Percentiles rank a stretch among this genome's conserved stretches.
Conservation (phyloP, 2,329 filamentous ascomycete species). For the Penicillium rolfsii region DNA sequence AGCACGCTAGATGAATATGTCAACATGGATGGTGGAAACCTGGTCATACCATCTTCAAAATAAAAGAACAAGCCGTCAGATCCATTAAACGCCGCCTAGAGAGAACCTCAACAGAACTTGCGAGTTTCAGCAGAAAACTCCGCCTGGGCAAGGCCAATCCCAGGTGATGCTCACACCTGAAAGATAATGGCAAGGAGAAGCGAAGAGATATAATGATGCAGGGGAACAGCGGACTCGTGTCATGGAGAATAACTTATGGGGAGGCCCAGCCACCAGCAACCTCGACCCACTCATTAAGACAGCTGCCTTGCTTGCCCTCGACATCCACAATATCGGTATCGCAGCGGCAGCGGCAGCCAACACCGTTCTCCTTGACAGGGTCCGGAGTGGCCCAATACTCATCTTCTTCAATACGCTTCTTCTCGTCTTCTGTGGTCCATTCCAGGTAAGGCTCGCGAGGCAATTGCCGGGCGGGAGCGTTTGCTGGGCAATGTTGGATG, state of each 20-base stretch:
- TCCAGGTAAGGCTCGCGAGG: conserved; percentile 80
- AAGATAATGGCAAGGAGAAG: conserved; percentile 36
- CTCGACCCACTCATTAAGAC: conserved; percentile 94
- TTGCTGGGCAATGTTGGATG: conserved; percentile 97
- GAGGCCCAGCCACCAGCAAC: conserved; percentile 91
- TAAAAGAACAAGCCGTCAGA: conserved; percentile 40
- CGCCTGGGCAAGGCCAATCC: conserved; percentile 29
- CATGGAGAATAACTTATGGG: conserved; percentile 44
- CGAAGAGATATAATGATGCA: conserved; percentile 35
- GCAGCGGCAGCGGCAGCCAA: conserved; percentile 93
- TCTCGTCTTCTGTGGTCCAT: conserved; percentile 76
- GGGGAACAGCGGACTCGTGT: conserved; percentile 24
- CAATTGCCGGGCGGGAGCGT: conserved; percentile 86
- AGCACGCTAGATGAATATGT: conserved; percentile 44
- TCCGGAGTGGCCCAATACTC: conserved; percentile 94
- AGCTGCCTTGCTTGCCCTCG: conserved; percentile 95
- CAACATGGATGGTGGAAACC: conserved; percentile 39
- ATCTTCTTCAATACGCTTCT: conserved; percentile 86
- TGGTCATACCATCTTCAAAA: conserved; percentile 40
- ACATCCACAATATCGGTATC: conserved; percentile 98
- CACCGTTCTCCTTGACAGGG: conserved; percentile 87
- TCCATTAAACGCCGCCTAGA: conserved; percentile 45
- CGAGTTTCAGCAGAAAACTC: conserved; percentile 40
- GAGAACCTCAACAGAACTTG: conserved; percentile 38
- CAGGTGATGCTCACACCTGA: conserved; percentile 40